Conservation (phyloP, 176 grass and related monocot genomes). For the Olyra latifolia region DNA sequence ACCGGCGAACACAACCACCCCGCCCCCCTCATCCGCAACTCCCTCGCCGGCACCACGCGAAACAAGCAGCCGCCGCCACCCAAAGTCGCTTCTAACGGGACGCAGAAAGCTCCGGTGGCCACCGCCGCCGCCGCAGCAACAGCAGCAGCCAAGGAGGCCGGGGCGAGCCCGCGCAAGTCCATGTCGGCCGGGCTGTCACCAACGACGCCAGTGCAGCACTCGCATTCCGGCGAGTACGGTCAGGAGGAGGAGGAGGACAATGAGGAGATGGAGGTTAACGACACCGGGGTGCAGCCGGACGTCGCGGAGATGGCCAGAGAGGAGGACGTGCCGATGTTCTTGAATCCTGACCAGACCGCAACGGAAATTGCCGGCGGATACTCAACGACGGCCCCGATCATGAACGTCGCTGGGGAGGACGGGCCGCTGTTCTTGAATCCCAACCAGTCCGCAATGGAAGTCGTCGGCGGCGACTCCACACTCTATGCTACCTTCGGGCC, state of each 20-base stretch:
- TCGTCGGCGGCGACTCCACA: no score
- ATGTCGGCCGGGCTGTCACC: conserved; percentile 4
- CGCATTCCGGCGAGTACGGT: conserved; percentile 31
- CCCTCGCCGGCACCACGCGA: conserved; percentile 76
- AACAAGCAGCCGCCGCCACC: neutral
- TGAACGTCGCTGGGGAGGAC: no score
- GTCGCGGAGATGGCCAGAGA: conserved; percentile 33
- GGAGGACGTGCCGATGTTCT: conserved; percentile 32
- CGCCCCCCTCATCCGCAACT: conserved; percentile 66
- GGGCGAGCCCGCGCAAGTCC: neutral
- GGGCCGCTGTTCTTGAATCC: no score
- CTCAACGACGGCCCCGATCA: no score
- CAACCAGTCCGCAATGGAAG: no score
- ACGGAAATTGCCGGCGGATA: no score
- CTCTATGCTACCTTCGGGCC: no score
- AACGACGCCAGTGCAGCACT: conserved; percentile 13
- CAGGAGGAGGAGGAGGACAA: conserved; percentile 46
- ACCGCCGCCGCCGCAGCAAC: neutral
- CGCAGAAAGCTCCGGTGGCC: neutral
- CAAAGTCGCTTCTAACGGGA: neutral
- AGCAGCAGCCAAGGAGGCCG: neutral
- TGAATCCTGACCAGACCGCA: neutral
- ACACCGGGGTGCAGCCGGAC: neutral
- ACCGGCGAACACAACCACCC: conserved; percentile 79
- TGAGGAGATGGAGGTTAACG: neutral